Conservation (phyloP, 176 grass and related monocot species). For the Phoenix roebelenii region DNA sequence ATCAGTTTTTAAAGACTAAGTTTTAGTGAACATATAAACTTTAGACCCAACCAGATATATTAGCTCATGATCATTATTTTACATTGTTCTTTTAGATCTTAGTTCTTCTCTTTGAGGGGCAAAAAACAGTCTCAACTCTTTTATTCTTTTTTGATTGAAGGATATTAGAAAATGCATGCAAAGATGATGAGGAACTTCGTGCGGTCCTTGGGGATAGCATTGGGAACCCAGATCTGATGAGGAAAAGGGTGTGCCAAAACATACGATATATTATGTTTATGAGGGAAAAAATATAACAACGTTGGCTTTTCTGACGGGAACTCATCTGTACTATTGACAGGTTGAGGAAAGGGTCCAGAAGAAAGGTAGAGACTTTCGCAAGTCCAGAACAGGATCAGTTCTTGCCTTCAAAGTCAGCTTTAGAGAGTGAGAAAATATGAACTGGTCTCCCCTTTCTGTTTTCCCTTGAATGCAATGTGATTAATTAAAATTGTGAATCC, state of each 20-base stretch:
- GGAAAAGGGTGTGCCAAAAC: conserved; percentile 47
- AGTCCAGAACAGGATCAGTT: conserved; percentile 66
- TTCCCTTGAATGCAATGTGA: not conserved
- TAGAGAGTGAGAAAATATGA: conserved; percentile 51
- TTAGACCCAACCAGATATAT: no score
- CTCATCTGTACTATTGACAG: conserved; percentile 23
- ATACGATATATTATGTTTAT: conserved; percentile 1
- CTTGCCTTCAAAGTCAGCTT: conserved; percentile 88
- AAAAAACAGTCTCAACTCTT: not conserved
- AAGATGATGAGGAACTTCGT: conserved; percentile 62
- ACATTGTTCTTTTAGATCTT: not conserved
- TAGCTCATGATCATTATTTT: no score
- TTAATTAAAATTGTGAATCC: no score
- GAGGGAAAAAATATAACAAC: not conserved
- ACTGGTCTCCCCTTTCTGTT: not conserved
- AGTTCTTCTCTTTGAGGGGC: not conserved
- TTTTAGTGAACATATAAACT: no score
- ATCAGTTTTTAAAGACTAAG: no score
- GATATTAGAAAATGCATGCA: conserved; percentile 90
- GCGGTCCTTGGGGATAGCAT: conserved; percentile 87
- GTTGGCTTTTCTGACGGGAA: not conserved
- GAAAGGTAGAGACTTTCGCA: conserved; percentile 67
- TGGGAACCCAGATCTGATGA: conserved; percentile 88
- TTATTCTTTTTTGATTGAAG: conserved; percentile 24
- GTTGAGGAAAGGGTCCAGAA: conserved; percentile 69